Evolutionary conservation across 1,284 basidiomycete species (phyloP).

Genomic region (Ceratobasidium sp.): DNA sequence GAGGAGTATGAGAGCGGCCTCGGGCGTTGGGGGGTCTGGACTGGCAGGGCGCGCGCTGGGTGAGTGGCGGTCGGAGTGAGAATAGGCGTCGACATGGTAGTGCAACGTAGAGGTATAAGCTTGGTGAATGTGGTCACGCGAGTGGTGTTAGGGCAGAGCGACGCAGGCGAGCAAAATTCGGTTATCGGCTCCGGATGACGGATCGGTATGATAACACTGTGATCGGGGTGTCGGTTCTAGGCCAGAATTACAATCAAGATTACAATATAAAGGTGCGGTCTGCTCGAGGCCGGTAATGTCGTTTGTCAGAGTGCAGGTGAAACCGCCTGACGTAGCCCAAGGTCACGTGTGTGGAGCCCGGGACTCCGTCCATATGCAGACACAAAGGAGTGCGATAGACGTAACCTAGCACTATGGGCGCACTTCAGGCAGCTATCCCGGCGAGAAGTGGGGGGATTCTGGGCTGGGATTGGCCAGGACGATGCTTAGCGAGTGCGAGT

Average conservation of each 20-base stretch:
- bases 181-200: conserved; percentile 30
- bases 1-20: conserved; percentile 40
- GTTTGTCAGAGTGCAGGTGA: too few species aligned
- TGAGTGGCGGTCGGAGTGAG: conserved; percentile 35
- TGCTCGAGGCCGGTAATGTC: too few species aligned
- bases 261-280: too few species aligned
- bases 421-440: conserved; percentile 21
- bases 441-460: neutral
- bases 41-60: conserved; percentile 38
- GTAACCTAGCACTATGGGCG: neutral
- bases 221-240: conserved; percentile 21
- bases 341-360: neutral
- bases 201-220: conserved; percentile 18
- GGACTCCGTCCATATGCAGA: neutral
- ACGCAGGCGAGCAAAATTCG: conserved; percentile 46
- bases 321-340: too few species aligned
- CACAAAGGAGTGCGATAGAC: conserved; percentile 21
- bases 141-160: conserved; percentile 17
- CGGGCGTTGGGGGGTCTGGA: conserved; percentile 40
- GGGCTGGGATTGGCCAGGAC: neutral
- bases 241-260: conserved; percentile 1
- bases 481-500: neutral
- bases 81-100: conserved; percentile 26
- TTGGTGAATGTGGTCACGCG: conserved; percentile 23
- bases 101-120: neutral